These are phyloP conservation scores for Staphylotrichum tortipilum DNA, from an alignment of 495 filamentous ascomycete genomes.

Conservation along the genomic window DNA sequence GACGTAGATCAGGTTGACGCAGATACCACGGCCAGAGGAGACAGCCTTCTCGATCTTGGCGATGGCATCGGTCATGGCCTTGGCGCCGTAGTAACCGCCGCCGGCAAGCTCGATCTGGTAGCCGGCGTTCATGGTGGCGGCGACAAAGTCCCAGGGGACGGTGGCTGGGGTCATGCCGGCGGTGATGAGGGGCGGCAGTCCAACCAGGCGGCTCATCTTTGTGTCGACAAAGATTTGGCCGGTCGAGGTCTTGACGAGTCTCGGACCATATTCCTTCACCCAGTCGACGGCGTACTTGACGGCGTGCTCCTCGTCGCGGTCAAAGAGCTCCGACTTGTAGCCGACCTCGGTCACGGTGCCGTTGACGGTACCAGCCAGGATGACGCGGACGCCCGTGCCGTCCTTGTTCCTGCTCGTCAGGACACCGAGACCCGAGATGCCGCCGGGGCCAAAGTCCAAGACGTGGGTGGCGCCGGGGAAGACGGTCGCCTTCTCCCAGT, in stretches of 20 bases:
- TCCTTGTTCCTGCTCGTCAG: slow-evolving; percentile 97
- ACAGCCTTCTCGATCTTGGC: slow-evolving; percentile 82
- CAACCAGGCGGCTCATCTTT: slow-evolving; percentile 90
- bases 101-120: slow-evolving; percentile 87
- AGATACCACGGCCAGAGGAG: slow-evolving; percentile 86
- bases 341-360: slow-evolving; percentile 85
- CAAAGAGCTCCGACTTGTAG: slow-evolving; percentile 95
- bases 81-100: slow-evolving; percentile 92
- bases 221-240: slow-evolving; percentile 91
- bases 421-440: slow-evolving; percentile 92
- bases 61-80: slow-evolving; percentile 80
- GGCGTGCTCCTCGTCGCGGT: slow-evolving; percentile 84
- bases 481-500: slow-evolving; percentile 89
- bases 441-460: slow-evolving; percentile 91
- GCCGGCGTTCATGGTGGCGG: slow-evolving; percentile 90
- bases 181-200: slow-evolving; percentile 85
- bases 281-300: slow-evolving; percentile 96
- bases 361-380: slow-evolving; percentile 83
- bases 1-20: slow-evolving; percentile 92
- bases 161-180: slow-evolving; percentile 95
- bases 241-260: slow-evolving; percentile 73
- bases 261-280: slow-evolving; percentile 91
- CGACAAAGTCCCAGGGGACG: slow-evolving; percentile 90
- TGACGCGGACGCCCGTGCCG: slow-evolving; percentile 90
- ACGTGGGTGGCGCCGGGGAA: slow-evolving; percentile 89